These are phyloP conservation scores for Penstemon newberryi DNA, from an alignment of 257 asterid species.

Conservation along the genomic window DNA sequence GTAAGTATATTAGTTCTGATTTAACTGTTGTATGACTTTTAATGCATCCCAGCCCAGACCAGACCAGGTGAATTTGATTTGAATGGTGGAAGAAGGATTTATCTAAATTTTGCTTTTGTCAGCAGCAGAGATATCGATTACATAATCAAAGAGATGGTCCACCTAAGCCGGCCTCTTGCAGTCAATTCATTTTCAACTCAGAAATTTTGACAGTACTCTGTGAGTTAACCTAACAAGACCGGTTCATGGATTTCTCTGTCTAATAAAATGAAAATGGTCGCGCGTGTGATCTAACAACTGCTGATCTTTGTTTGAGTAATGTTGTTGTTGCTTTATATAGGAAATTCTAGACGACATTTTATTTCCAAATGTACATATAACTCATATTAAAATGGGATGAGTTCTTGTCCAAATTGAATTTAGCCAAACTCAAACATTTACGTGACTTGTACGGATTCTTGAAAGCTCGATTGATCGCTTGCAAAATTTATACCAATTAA, in stretches of 20 bases:
- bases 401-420: no score
- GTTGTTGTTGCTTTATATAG: no score
- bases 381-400: no score
- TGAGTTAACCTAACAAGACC: constrained; percentile 1
- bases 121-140: constrained; percentile 36
- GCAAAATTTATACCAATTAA: no score
- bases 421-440: no score
- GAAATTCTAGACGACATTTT: no score
- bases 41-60: constrained; percentile 1
- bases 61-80: neutral
- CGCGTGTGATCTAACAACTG: no score
- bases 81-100: neutral
- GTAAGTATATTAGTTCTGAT: neutral
- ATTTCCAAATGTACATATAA: no score
- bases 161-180: constrained; percentile 28
- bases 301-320: no score
- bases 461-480: no score
- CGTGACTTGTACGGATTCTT: no score
- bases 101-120: constrained; percentile 28
- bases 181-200: constrained; percentile 34
- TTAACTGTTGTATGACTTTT: neutral
- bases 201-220: constrained; percentile 9
- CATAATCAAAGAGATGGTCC: constrained; percentile 61
- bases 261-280: neutral
- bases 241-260: constrained; percentile 8